Percentiles rank a stretch among this genome's conserved stretches.
Evolutionary conservation across 352 stramenopile species (phyloP).

Genomic region (Globisporangium acanthophoron): DNA sequence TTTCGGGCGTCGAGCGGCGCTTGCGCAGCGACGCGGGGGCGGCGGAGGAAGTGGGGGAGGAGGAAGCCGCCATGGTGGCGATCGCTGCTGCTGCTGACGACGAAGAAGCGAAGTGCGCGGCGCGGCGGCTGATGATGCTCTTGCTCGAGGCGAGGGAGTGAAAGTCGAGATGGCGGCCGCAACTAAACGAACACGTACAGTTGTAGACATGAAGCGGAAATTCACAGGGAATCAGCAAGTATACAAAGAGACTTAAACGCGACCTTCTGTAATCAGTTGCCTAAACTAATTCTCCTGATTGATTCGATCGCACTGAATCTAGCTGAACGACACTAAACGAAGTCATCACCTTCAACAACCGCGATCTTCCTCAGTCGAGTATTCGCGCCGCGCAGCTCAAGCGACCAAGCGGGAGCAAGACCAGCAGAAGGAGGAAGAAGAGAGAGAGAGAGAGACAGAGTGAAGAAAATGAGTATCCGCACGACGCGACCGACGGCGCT

Average conservation of each 20-base stretch:
- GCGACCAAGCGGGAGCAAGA: no score
- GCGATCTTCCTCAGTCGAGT: no score
- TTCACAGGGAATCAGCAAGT: not conserved
- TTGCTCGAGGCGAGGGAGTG: not conserved
- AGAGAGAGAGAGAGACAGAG: not conserved
- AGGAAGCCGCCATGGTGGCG: conserved; percentile 13
- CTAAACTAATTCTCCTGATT: no score
- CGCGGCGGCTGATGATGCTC: not conserved
- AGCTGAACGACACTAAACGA: no score
- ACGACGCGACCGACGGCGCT: conserved; percentile 11
- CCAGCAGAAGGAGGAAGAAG: no score
- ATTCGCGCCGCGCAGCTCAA: no score
- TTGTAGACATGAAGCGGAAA: not conserved
- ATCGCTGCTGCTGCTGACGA: not conserved
- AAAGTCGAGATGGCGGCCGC: no score
- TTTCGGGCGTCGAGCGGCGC: conserved; percentile 28
- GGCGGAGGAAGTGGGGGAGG: conserved; percentile 4
- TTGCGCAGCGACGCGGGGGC: conserved; percentile 21
- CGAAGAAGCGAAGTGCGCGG: not conserved
- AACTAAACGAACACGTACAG: no score
- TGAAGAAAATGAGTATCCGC: not conserved
- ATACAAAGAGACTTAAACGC: not conserved
- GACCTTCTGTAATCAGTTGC: not conserved
- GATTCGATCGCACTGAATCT: no score
- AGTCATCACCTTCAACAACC: no score